Conservation (phyloP, 495 filamentous ascomycete genomes). For the Recurvomyces mirabilis region DNA sequence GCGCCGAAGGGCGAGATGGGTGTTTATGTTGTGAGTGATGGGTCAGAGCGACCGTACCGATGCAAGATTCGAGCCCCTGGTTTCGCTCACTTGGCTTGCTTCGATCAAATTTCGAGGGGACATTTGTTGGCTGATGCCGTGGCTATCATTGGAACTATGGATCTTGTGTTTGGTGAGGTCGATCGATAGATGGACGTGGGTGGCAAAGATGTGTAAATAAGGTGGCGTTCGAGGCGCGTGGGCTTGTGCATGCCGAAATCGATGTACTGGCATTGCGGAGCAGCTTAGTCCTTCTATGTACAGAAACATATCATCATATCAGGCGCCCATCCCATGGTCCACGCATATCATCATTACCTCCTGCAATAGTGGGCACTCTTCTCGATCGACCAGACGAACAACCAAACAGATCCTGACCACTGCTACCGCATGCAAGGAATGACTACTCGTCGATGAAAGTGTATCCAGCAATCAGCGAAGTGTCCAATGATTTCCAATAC, state of each 20-base stretch:
- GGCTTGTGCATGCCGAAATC: too few species aligned
- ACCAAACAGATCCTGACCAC: too few species aligned
- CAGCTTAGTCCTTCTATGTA: too few species aligned
- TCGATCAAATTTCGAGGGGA: conserved; percentile 83
- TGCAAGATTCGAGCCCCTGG: conserved; percentile 96
- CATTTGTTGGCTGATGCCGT: conserved; percentile 96
- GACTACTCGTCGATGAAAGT: background rate
- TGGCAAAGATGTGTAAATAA: background rate
- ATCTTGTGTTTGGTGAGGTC: conserved; percentile 23
- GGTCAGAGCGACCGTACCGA: conserved; percentile 88
- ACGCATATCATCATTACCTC: too few species aligned
- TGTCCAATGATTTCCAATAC: background rate
- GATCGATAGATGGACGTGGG: conserved; percentile 8
- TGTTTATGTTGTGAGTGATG: conserved; percentile 93
- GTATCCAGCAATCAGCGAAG: background rate
- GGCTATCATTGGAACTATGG: conserved; percentile 26
- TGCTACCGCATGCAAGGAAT: too few species aligned
- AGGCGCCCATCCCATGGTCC: too few species aligned
- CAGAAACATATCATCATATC: too few species aligned
- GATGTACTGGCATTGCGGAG: too few species aligned
- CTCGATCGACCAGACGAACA: too few species aligned
- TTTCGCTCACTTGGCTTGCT: conserved; percentile 88
- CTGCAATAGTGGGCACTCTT: too few species aligned
- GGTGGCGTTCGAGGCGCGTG: conserved; percentile 6
- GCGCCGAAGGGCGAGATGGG: conserved; percentile 99